A percentile compares a stretch with the other conserved stretches of the same genome.
Conservation (phyloP, 768 basidiomycete genomes). For the Trichaptum fuscoviolaceum region DNA sequence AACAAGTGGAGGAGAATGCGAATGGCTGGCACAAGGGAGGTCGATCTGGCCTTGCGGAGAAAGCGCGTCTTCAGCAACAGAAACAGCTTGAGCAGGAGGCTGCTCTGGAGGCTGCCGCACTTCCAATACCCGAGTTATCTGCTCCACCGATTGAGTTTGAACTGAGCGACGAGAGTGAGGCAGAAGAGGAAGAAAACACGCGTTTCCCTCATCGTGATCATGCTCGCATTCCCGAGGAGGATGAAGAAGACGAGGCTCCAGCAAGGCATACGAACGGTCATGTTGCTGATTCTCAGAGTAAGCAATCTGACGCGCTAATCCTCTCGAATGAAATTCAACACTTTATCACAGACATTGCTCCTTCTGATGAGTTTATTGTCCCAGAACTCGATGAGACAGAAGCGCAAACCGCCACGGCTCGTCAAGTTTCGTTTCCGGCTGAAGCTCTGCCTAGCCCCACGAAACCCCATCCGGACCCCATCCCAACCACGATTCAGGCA, state of each 20-base stretch:
- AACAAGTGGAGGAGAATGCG: slow-evolving; percentile 35
- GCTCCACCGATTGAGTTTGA: slow-evolving; percentile 71
- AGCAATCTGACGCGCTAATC: neutral
- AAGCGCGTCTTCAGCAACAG: slow-evolving; percentile 36
- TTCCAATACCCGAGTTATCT: slow-evolving; percentile 24
- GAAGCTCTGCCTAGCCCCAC: slow-evolving; percentile 8
- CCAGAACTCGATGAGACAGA: slow-evolving; percentile 20
- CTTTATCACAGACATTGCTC: slow-evolving; percentile 16
- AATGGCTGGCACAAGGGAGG: slow-evolving; percentile 65
- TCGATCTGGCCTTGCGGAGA: slow-evolving; percentile 62
- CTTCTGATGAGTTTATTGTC: slow-evolving; percentile 28
- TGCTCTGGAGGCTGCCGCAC: slow-evolving; percentile 38
- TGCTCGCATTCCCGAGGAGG: slow-evolving; percentile 65
- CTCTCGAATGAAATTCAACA: slow-evolving; percentile 1
- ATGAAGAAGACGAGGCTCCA: slow-evolving; percentile 48
- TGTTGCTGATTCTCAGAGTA: neutral
- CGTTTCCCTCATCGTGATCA: slow-evolving; percentile 36
- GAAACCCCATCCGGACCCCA: neutral
- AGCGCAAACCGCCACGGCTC: slow-evolving; percentile 23
- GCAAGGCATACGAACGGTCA: slow-evolving; percentile 8
- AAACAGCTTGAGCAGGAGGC: slow-evolving; percentile 55
- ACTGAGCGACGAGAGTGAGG: slow-evolving; percentile 78
- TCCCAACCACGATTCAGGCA: slow-evolving; percentile 1
- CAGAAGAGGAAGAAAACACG: slow-evolving; percentile 47
- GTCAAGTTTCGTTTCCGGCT: slow-evolving; percentile 20